Evolutionary conservation across 1,284 basidiomycete species (phyloP).

Genomic region (Leccinum pachyderme): DNA sequence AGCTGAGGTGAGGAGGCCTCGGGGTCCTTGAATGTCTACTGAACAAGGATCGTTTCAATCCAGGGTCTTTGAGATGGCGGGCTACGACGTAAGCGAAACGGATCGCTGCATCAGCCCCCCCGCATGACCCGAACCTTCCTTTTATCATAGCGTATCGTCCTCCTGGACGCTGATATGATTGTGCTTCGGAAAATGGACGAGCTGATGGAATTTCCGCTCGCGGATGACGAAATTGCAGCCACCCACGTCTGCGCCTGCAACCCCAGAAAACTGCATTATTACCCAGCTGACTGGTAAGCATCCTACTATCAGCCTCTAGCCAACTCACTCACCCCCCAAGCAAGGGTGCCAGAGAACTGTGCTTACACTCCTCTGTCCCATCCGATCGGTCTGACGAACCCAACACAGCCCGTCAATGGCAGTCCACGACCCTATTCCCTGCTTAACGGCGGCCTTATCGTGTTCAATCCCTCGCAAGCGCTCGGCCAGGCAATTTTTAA

Average conservation of each 20-base stretch:
- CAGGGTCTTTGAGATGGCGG: slow-evolving; percentile 73
- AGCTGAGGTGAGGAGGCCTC: slow-evolving; percentile 62
- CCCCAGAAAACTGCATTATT: slow-evolving; percentile 78
- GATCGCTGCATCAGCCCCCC: background rate
- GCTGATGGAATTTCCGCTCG: slow-evolving; percentile 71
- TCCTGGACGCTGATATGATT: slow-evolving; percentile 93
- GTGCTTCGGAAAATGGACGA: slow-evolving; percentile 90
- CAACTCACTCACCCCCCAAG: slow-evolving; percentile 8
- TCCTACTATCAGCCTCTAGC: slow-evolving; percentile 1
- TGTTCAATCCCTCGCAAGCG: slow-evolving; percentile 73
- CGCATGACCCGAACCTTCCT: background rate
- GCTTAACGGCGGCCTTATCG: slow-evolving; percentile 88
- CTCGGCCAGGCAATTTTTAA: slow-evolving; percentile 53
- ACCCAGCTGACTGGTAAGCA: slow-evolving; percentile 85
- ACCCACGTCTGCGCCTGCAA: slow-evolving; percentile 93
- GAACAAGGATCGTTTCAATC: background rate
- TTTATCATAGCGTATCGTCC: slow-evolving; percentile 63
- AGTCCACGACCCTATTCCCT: slow-evolving; percentile 74
- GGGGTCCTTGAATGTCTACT: slow-evolving; percentile 5
- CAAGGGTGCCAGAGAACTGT: slow-evolving; percentile 88
- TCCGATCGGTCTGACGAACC: slow-evolving; percentile 47
- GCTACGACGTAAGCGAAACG: slow-evolving; percentile 65
- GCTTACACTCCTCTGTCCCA: slow-evolving; percentile 66
- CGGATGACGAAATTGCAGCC: slow-evolving; percentile 76
- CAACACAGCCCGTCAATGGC: slow-evolving; percentile 44